Percentiles rank a stretch among this genome's conserved stretches.
Evolutionary conservation across 2,329 filamentous ascomycete genomes (phyloP).

Genomic region (Neurospora crassa): DNA sequence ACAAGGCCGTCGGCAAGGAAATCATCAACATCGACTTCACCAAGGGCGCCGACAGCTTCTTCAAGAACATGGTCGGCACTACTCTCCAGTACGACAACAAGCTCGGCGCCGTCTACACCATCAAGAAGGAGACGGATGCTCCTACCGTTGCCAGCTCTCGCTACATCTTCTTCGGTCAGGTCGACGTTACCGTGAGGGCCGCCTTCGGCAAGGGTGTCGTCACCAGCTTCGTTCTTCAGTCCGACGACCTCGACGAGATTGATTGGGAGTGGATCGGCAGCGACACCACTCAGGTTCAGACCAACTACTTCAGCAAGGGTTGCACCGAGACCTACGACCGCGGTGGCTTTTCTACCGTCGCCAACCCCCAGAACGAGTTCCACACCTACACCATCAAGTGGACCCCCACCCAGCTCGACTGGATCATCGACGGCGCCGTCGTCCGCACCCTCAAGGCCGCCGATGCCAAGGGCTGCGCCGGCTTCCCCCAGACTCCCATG

Average conservation of each 20-base stretch:
- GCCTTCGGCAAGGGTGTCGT: conserved; percentile 78
- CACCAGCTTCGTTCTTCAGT: conserved; percentile 82
- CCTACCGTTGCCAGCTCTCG: conserved; percentile 68
- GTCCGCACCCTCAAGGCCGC: conserved; percentile 35
- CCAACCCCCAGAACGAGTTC: conserved; percentile 39
- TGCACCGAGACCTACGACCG: conserved; percentile 63
- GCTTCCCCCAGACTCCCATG: conserved; percentile 63
- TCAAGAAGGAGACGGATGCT: conserved; percentile 54
- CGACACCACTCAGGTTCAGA: conserved; percentile 65
- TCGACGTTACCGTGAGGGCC: conserved; percentile 70
- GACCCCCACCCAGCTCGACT: conserved; percentile 48
- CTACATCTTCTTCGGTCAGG: conserved; percentile 94
- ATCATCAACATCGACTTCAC: conserved; percentile 61
- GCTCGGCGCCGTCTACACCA: conserved; percentile 51
- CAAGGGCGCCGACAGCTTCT: conserved; percentile 53
- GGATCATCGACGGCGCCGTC: conserved; percentile 44
- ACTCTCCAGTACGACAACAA: conserved; percentile 33
- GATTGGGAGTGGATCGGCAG: conserved; percentile 94
- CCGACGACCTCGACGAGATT: conserved; percentile 85
- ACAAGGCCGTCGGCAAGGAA: conserved; percentile 64
- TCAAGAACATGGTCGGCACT: conserved; percentile 38
- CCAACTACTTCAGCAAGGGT: conserved; percentile 77
- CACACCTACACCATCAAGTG: conserved; percentile 63
- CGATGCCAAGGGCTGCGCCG: conserved; percentile 40
- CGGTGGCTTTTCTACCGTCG: conserved; percentile 51